Evolutionary conservation across 1,139 yeast species (phyloP).

Genomic region (Lodderomyces beijingensis): DNA sequence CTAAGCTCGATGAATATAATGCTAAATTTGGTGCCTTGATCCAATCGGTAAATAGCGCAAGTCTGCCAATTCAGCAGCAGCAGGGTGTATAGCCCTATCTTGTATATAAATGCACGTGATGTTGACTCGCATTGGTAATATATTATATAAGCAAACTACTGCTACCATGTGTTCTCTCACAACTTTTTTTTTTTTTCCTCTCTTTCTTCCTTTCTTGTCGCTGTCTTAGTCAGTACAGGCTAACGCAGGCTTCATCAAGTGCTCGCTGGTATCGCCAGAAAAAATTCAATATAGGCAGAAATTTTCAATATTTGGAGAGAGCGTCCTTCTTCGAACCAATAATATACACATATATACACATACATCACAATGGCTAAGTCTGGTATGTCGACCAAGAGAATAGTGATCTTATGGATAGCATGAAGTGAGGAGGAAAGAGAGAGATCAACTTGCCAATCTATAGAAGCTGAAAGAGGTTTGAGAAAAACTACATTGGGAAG

Average conservation of each 20-base stretch:
- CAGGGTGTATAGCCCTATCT: too few relatives aligned
- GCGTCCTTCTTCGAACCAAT: constrained; percentile 1
- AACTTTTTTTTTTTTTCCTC: neutral
- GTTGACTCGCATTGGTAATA: neutral
- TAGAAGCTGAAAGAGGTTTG: neutral
- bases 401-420: too few relatives aligned
- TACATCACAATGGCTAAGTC: constrained; percentile 53
- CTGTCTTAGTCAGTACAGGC: too few relatives aligned
- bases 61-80: too few relatives aligned
- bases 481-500: neutral
- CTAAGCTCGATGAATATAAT: constrained; percentile 29
- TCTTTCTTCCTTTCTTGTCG: too few relatives aligned
- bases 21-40: constrained; percentile 30
- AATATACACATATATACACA: constrained; percentile 7
- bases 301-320: too few relatives aligned
- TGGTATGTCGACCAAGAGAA: constrained; percentile 60
- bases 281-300: too few relatives aligned
- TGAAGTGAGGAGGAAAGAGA: too few relatives aligned
- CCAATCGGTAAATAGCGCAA: constrained; percentile 7
- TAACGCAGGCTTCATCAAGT: too few relatives aligned
- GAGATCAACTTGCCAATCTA: constrained; percentile 12
- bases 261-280: too few relatives aligned
- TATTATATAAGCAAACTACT: neutral
- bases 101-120: too few relatives aligned
- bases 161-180: neutral